Evolutionary conservation across 2,329 filamentous ascomycete genomes (phyloP), one percentile per base, ranked within the genome.

Genomic region (Podosphaera fusca): DNA sequence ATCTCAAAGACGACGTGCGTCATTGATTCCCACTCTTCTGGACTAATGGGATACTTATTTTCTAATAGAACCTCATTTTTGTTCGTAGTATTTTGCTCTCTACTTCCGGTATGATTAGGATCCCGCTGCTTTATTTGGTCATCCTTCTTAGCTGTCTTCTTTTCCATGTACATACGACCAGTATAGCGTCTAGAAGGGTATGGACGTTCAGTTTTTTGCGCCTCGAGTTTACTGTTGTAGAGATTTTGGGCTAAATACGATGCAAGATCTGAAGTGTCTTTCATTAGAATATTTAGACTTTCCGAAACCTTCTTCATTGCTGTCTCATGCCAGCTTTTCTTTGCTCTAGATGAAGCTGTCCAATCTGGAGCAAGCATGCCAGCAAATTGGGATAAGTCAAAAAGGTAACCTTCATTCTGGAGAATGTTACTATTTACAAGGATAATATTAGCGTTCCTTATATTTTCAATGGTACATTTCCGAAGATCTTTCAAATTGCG

Each of bases 401-500:
- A 63, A 35, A 76, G 70, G 59, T 83, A 84, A 0, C 61, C 58
- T 0, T 69, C 63, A 4, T 69, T 68, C 1, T 70, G 68, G 33
- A 81, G 69, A 0, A 82, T 56, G 1, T 64, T 66, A 66, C 73
- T 77, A n/a, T 73, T 72, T 3, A 77, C 68, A 30, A 84, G 67
- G 34, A 84, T 69, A 47, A 83, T 75, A 52, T 74, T 72, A 1
- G 77, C 75, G 0, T 69, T 59, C 54, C 68, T 61, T 3, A 83
- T 68, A 7, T 74, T 64, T 1, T 67, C 57, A 31, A 80, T 69
- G 0, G 66, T 72, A 4, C 69, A 63, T 0, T 64, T 65, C n/a
- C 65, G 63, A 2, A 82, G 65, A 5, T 72, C 64, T 2, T 52
- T 55, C 3, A 68, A 60, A 0, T 59, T 69, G 14, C 68, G 67